Conservation (phyloP, 2,329 filamentous ascomycete genomes). For the Didymella pinodella region DNA sequence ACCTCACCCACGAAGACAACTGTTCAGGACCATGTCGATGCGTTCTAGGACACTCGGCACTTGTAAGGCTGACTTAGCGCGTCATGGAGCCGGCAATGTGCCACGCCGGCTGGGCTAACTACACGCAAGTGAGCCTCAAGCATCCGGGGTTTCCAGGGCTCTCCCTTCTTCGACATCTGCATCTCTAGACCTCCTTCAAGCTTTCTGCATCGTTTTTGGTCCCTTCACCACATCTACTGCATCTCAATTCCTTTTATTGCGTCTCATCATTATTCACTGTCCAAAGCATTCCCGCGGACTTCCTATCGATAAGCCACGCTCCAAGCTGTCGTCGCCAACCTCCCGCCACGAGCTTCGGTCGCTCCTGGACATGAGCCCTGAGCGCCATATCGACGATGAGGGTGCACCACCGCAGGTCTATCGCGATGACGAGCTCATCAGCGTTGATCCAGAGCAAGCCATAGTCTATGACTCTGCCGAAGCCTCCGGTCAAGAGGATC, state of each 20-base stretch:
- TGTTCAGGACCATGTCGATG: background rate
- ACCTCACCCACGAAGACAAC: background rate
- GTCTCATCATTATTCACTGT: background rate
- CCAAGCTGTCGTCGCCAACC: constrained; percentile 34
- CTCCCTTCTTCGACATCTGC: constrained; percentile 3
- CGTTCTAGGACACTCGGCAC: constrained; percentile 2
- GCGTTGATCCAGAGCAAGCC: constrained; percentile 36
- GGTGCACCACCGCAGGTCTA: constrained; percentile 42
- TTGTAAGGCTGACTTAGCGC: constrained; percentile 16
- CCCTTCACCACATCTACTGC: background rate
- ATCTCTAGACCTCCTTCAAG: background rate
- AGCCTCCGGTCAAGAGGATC: constrained; percentile 42
- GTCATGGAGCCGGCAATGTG: constrained; percentile 12
- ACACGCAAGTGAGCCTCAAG: constrained; percentile 15
- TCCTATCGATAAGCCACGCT: constrained; percentile 34
- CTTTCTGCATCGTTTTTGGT: background rate
- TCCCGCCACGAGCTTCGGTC: constrained; percentile 47
- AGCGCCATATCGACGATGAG: constrained; percentile 34
- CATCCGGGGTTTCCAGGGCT: constrained; percentile 12
- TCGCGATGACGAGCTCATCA: constrained; percentile 42
- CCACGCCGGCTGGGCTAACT: constrained; percentile 7
- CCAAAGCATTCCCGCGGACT: constrained; percentile 6
- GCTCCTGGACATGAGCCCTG: constrained; percentile 36
- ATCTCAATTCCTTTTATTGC: background rate
- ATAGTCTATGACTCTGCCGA: constrained; percentile 37